Percentiles rank a stretch among this genome's conserved stretches.
Conservation (phyloP, 148 eudicot species). For the Silene conica region DNA sequence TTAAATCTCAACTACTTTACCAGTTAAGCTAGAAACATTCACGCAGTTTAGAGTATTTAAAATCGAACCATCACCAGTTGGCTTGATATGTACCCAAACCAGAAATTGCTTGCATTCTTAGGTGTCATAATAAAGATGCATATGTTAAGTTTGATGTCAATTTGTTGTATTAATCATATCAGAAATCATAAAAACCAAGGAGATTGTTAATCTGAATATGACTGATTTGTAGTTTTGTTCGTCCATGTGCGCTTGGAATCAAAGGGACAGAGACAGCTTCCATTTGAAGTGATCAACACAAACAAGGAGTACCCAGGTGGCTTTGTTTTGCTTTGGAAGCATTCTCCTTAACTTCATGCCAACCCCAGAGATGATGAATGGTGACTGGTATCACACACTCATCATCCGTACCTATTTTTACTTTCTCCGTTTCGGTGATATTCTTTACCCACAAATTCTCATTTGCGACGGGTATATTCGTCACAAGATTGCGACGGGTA, state of each 20-base stretch:
- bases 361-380: slow-evolving; percentile 19
- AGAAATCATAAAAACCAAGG: slow-evolving; percentile 7
- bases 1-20: too few relatives aligned
- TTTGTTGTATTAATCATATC: neutral
- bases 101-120: neutral
- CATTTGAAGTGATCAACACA: slow-evolving; percentile 26
- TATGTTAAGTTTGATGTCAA: slow-evolving; percentile 1
- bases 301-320: slow-evolving; percentile 29
- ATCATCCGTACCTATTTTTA: neutral
- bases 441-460: too few relatives aligned
- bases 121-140: neutral
- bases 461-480: too few relatives aligned
- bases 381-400: slow-evolving; percentile 23
- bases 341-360: slow-evolving; percentile 15
- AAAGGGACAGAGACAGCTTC: slow-evolving; percentile 33
- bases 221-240: slow-evolving; percentile 23
- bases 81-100: slow-evolving; percentile 1
- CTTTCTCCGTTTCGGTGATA: neutral
- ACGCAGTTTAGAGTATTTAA: neutral
- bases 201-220: slow-evolving; percentile 10
- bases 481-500: too few relatives aligned
- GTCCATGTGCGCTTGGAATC: slow-evolving; percentile 33
- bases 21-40: neutral
- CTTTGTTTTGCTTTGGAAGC: slow-evolving; percentile 20
- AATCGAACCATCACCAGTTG: neutral